These are phyloP conservation scores for Microcyclosporella mali DNA, from an alignment of 2,329 filamentous ascomycete species.

Conservation along the genomic window DNA sequence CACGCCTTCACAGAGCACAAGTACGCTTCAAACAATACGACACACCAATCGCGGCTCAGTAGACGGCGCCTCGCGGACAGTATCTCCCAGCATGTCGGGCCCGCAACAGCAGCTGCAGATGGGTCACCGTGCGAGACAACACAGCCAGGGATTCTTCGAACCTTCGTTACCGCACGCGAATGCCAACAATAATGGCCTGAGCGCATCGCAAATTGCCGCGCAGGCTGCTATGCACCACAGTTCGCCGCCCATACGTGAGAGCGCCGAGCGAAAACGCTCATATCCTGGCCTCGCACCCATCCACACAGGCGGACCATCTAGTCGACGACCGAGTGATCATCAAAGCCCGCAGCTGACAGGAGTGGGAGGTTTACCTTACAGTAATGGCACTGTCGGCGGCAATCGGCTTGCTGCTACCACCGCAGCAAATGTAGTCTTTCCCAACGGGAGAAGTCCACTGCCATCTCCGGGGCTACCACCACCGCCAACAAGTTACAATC, in stretches of 20 bases:
- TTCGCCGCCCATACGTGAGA: conserved; percentile 22
- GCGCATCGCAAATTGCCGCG: conserved; percentile 72
- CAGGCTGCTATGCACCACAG: conserved; percentile 63
- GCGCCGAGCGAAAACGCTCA: conserved; percentile 57
- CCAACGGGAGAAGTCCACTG: conserved; percentile 49
- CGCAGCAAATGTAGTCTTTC: conserved; percentile 68
- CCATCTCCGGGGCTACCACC: conserved; percentile 35
- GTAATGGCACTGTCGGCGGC: conserved; percentile 56
- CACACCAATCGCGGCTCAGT: conserved; percentile 30
- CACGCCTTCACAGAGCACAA: conserved; percentile 27
- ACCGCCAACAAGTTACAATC: conserved; percentile 8
- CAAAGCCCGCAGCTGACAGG: conserved; percentile 25
- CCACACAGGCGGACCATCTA: conserved; percentile 19
- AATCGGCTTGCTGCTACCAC: conserved; percentile 62
- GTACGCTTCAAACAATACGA: conserved; percentile 31
- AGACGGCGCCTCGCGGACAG: conserved; percentile 25
- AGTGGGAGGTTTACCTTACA: conserved; percentile 37
- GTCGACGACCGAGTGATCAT: conserved; percentile 24
- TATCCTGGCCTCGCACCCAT: conserved; percentile 61
- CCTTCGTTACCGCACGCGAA: conserved; percentile 55
- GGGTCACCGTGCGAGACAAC: conserved; percentile 58
- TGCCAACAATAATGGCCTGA: conserved; percentile 35
- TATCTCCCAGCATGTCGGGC: conserved; percentile 25
- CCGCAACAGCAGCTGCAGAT: conserved; percentile 20
- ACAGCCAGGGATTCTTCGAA: conserved; percentile 71